Conservation (phyloP, 2,329 filamentous ascomycete genomes). For the Coniochaeta pulveracea region DNA sequence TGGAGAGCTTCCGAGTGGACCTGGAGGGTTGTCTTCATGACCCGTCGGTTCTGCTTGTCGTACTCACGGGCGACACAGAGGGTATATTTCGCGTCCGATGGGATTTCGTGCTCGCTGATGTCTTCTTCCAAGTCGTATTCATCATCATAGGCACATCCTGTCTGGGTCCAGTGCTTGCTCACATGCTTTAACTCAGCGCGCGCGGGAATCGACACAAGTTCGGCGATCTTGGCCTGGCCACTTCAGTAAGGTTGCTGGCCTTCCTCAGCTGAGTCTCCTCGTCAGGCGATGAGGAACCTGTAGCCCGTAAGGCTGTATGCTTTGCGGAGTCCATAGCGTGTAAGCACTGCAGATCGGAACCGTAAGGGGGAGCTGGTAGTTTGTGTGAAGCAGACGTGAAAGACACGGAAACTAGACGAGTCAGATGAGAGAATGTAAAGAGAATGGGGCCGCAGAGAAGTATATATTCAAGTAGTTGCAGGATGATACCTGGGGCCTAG, state of each 20-base stretch:
- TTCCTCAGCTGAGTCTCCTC: slow-evolving; percentile 11
- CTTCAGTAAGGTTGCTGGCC: slow-evolving; percentile 8
- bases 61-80: slow-evolving; percentile 16
- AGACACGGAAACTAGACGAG: too few relatives aligned
- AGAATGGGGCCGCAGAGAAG: too few relatives aligned
- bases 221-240: slow-evolving; percentile 12
- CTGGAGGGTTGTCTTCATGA: slow-evolving; percentile 9
- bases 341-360: too few relatives aligned
- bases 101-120: slow-evolving; percentile 15
- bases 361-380: too few relatives aligned
- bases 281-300: slow-evolving; percentile 5
- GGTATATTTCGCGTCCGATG: slow-evolving; percentile 18
- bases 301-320: neutral
- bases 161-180: slow-evolving; percentile 18
- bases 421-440: too few relatives aligned
- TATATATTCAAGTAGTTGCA: too few relatives aligned
- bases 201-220: slow-evolving; percentile 16
- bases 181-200: slow-evolving; percentile 19
- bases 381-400: too few relatives aligned
- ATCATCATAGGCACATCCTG: slow-evolving; percentile 15
- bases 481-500: too few relatives aligned
- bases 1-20: slow-evolving; percentile 15
- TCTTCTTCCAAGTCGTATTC: slow-evolving; percentile 18
- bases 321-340: slow-evolving; percentile 4
- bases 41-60: slow-evolving; percentile 9